Evolutionary conservation across 148 eudicot species (phyloP).

Genomic region (Rhododendron simsii): DNA sequence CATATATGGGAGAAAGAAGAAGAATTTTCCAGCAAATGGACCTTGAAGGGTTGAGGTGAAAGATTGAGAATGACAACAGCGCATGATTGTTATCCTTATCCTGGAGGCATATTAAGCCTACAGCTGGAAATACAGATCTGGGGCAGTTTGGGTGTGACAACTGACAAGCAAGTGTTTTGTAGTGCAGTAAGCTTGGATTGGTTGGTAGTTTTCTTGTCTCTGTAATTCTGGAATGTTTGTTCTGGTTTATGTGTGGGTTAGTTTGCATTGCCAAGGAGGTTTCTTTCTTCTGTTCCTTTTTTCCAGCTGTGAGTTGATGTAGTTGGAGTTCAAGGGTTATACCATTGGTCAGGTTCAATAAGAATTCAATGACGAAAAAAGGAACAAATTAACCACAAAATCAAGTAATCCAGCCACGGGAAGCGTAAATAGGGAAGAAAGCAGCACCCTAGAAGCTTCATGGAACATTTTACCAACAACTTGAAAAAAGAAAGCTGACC

Average conservation of each 20-base stretch:
- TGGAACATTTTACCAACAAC: not conserved
- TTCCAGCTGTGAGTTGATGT: not conserved
- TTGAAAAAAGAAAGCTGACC: constrained; percentile 30
- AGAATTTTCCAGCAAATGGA: not conserved
- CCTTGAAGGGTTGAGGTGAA: not conserved
- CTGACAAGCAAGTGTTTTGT: not conserved
- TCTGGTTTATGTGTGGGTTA: not conserved
- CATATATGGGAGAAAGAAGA: not conserved
- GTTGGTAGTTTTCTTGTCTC: not conserved
- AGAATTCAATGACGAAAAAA: not conserved
- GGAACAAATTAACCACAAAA: not conserved
- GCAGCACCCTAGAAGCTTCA: not conserved
- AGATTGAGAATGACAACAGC: not conserved
- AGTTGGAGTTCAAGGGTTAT: not conserved
- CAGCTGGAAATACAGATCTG: not conserved
- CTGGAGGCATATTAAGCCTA: not conserved
- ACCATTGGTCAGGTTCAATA: not conserved
- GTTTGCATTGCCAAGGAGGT: not conserved
- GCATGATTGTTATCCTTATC: not conserved
- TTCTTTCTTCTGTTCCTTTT: not conserved
- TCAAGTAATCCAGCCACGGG: not conserved
- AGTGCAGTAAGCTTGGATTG: not conserved
- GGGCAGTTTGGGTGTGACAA: not conserved
- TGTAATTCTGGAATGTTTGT: not conserved
- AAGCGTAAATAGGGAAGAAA: not conserved